These are phyloP conservation scores for Cordyceps javanica DNA, from an alignment of 2,329 filamentous ascomycete species.

Conservation along the genomic window DNA sequence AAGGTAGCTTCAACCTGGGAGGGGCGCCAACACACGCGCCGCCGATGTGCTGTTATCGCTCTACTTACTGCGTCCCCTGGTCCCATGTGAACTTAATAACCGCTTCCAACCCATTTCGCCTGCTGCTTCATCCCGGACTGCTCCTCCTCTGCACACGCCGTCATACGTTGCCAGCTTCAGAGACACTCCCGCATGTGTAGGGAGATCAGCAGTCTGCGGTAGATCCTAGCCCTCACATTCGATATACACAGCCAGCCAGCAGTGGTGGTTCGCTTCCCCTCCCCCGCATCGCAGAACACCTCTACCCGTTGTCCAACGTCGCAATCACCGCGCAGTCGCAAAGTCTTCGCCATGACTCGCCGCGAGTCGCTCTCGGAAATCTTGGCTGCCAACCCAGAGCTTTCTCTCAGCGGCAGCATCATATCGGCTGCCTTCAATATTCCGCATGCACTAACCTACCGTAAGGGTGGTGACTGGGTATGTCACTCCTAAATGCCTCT, in stretches of 20 bases:
- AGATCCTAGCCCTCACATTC: neutral
- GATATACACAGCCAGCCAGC: neutral
- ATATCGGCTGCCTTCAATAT: constrained; percentile 62
- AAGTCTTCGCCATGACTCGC: constrained; percentile 32
- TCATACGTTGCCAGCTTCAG: neutral
- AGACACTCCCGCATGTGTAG: neutral
- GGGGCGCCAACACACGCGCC: constrained; percentile 9
- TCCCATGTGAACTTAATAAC: constrained; percentile 8
- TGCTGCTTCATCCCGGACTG: neutral
- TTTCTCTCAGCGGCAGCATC: constrained; percentile 57
- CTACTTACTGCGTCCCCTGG: constrained; percentile 7
- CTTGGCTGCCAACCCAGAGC: constrained; percentile 48
- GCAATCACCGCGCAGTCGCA: constrained; percentile 8
- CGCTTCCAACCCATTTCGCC: neutral
- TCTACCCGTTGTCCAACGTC: constrained; percentile 9
- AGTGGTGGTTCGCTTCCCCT: constrained; percentile 3
- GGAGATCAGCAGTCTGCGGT: neutral
- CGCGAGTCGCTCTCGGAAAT: constrained; percentile 50
- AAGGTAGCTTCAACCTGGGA: neutral
- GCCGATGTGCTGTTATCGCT: neutral
- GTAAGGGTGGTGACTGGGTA: constrained; percentile 56
- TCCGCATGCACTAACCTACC: constrained; percentile 53
- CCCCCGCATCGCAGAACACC: constrained; percentile 10
- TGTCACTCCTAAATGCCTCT: constrained; percentile 12
- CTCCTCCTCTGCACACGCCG: neutral